Evolutionary conservation across 352 stramenopile genomes (phyloP).

Genomic region (Globisporangium parvum): DNA sequence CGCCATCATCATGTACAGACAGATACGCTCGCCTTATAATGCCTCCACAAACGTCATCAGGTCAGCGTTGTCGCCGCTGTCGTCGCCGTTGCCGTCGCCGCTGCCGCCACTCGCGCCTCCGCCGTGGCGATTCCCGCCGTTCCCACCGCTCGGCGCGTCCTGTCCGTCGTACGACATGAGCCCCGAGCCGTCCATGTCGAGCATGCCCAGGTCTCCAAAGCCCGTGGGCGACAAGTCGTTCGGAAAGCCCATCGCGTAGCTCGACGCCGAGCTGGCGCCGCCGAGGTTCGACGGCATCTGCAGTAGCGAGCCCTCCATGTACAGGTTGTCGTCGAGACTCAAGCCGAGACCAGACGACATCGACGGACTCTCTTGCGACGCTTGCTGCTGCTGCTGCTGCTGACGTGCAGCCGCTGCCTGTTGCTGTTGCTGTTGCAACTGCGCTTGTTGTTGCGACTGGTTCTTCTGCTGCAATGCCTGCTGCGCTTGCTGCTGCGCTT

Average conservation of each 20-base stretch:
- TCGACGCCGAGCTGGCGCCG: slow-evolving; percentile 23
- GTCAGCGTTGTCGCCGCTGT: slow-evolving; percentile 46
- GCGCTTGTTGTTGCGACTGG: slow-evolving; percentile 5
- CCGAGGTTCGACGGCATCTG: slow-evolving; percentile 52
- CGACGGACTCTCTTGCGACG: slow-evolving; percentile 38
- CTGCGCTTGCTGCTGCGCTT: slow-evolving; percentile 12
- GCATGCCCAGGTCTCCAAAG: slow-evolving; percentile 59
- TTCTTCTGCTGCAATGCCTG: slow-evolving; percentile 26
- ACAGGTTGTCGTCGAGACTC: slow-evolving; percentile 52
- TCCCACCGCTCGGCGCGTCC: slow-evolving; percentile 23
- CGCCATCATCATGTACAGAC: not conserved
- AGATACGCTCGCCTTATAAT: slow-evolving; percentile 22
- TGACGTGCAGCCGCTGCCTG: slow-evolving; percentile 10
- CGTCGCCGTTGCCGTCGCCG: slow-evolving; percentile 26
- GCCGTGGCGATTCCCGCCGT: slow-evolving; percentile 17
- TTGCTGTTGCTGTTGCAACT: slow-evolving; percentile 11
- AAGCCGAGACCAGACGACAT: slow-evolving; percentile 41
- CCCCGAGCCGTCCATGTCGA: slow-evolving; percentile 64
- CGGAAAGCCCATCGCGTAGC: slow-evolving; percentile 49
- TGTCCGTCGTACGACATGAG: slow-evolving; percentile 37
- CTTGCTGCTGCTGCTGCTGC: slow-evolving; percentile 14
- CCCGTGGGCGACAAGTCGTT: slow-evolving; percentile 60
- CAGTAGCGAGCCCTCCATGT: slow-evolving; percentile 52
- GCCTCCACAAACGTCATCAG: slow-evolving; percentile 74
- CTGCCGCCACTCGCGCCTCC: slow-evolving; percentile 9